Conservation (phyloP, 2,329 filamentous ascomycete species). For the Albophoma yamanashiensis region DNA sequence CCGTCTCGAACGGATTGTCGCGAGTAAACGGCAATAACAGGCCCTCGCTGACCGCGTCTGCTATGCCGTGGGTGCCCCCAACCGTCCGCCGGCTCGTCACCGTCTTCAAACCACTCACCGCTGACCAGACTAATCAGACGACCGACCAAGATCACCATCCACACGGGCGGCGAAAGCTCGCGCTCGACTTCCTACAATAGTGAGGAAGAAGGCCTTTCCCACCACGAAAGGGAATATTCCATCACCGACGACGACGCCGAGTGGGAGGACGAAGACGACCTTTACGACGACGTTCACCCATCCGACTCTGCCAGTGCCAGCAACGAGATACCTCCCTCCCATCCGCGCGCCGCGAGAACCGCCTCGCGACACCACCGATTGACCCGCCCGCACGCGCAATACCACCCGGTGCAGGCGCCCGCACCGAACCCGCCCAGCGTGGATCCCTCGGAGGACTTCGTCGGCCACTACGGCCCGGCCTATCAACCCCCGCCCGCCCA, state of each 20-base stretch:
- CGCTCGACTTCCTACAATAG: conserved; percentile 25
- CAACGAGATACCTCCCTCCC: conserved; percentile 18
- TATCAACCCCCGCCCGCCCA: conserved; percentile 11
- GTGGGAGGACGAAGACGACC: conserved; percentile 25
- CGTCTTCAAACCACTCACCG: conserved; percentile 10
- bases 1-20: conserved; percentile 34
- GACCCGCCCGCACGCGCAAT: conserved; percentile 23
- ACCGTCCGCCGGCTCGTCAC: conserved; percentile 6
- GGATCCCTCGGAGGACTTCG: conserved; percentile 56
- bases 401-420: conserved; percentile 22
- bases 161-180: conserved; percentile 17
- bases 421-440: conserved; percentile 46
- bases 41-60: conserved; percentile 19
- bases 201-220: conserved; percentile 26
- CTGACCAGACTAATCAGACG: conserved; percentile 16
- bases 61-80: conserved; percentile 32
- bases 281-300: conserved; percentile 39
- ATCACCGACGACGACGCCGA: conserved; percentile 28
- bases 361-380: conserved; percentile 20
- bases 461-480: conserved; percentile 22
- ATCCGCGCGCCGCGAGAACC: conserved; percentile 10
- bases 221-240: conserved; percentile 17
- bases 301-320: conserved; percentile 47
- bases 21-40: conserved; percentile 28
- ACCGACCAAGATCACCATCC: conserved; percentile 13